A percentile compares a stretch with the other conserved stretches of the same genome.
Conservation (phyloP, 768 basidiomycete genomes). For the Phaffia australis region DNA sequence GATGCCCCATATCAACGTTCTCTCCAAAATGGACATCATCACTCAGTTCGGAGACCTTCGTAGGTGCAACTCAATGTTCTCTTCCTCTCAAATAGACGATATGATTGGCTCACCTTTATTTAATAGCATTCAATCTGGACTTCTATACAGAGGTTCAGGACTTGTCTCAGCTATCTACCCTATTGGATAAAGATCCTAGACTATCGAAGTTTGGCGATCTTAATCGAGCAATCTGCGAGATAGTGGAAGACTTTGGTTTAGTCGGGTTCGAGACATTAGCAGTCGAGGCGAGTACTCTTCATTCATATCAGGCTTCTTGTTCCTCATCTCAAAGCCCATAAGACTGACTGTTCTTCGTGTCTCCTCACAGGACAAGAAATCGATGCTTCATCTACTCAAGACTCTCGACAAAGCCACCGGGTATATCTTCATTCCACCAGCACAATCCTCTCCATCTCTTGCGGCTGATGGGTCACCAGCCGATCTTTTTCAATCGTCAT, state of each 20-base stretch:
- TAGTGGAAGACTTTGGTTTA: conserved; percentile 86
- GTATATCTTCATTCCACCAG: conserved; percentile 66
- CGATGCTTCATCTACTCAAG: conserved; percentile 79
- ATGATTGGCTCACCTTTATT: not conserved
- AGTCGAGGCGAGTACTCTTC: conserved; percentile 57
- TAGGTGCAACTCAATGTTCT: conserved; percentile 37
- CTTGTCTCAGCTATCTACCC: conserved; percentile 70
- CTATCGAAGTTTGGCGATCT: conserved; percentile 63
- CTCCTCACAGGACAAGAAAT: conserved; percentile 70
- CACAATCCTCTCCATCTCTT: conserved; percentile 32
- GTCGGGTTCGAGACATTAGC: conserved; percentile 95
- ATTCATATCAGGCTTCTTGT: not conserved
- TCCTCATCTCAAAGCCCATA: not conserved
- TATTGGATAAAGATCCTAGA: conserved; percentile 48
- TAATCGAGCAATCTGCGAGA: conserved; percentile 78
- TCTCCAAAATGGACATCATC: conserved; percentile 91
- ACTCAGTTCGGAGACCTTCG: conserved; percentile 82
- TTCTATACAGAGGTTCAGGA: conserved; percentile 99
- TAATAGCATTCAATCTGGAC: conserved; percentile 83
- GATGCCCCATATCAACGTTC: conserved; percentile 93
- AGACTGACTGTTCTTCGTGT: too few species aligned
- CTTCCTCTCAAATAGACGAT: conserved; percentile 7
- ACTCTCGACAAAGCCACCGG: conserved; percentile 85
- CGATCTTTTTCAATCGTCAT: conserved; percentile 35
- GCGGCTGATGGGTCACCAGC: conserved; percentile 27